phyloP scores from a whole-genome alignment of 2,329 filamentous ascomycete genomes.

The Colletotrichum camelliae region DNA sequence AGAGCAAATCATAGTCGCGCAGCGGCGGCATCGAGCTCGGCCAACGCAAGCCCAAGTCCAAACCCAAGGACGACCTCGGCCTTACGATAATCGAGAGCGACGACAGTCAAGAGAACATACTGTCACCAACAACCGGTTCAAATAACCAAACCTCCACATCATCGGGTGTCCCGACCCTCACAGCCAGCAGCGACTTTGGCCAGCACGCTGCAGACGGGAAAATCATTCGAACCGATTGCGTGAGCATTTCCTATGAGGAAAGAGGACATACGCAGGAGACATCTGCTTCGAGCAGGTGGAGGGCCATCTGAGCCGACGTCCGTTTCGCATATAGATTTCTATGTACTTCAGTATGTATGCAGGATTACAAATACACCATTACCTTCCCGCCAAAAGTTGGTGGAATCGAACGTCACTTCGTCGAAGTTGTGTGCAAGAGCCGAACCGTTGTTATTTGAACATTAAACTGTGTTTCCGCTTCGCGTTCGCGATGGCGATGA shows the following conservation, averaged over 20 bases:
- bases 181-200: neutral
- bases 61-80: slow-evolving; percentile 9
- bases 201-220: neutral
- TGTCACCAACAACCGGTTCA: neutral
- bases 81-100: slow-evolving; percentile 11
- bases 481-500: neutral
- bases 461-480: neutral
- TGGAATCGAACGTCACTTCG: fast-evolving
- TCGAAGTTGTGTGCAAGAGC: neutral
- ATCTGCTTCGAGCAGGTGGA: neutral
- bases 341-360: neutral
- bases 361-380: neutral
- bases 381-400: neutral
- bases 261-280: neutral
- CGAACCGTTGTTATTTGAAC: neutral
- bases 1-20: neutral
- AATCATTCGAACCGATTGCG: neutral
- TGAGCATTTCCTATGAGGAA: neutral
- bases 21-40: neutral
- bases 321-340: neutral
- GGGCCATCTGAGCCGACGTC: neutral
- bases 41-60: neutral
- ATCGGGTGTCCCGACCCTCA: neutral
- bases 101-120: slow-evolving; percentile 20
- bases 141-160: neutral